Evolutionary conservation across 805 yeast genomes (phyloP), one percentile per base, ranked within the genome.

Genomic region (Debaryomyces hansenii): DNA sequence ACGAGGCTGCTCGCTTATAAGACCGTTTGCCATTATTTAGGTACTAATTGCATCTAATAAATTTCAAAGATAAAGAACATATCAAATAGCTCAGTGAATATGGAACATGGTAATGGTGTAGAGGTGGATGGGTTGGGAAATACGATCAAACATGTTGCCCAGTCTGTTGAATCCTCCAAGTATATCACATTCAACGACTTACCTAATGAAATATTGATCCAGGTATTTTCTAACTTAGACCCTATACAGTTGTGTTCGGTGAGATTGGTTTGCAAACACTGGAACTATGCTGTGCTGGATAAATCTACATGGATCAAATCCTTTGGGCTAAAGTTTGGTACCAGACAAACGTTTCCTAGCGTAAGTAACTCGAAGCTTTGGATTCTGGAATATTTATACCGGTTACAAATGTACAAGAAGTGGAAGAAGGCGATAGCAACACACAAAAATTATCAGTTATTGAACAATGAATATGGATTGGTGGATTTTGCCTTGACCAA

Each of bases 161-260:
- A n/a, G 7, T 4, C 20, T 12, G 34, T 31, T 31, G 16, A 31
- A 31, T n/a, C 16, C 14, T 11, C 34, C 7, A 31, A 5, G 16
- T 31, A 31, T 21, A n/a, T 46, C 28, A 40, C 47, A n/a, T 54
- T 68, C 33, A 62, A 64, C 50, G 67, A 66, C 15, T 58, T 79
- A n/a, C 84, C 84, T 2, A 44, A 63, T 2, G 85, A 80, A 53
- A 48, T 79, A 1, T 58, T 80, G 42, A 69, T 75, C 43, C 58
- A 64, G 27, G 64, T 80, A 12, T 77, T 80, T 52, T 60, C 75
- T 4, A 60, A 70, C 43, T 67, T 79, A 6, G 80, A 79, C 44
- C 75, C 80, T 3, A 52, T 60, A 3, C 73, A 79, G 24, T 60
- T 80, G 39, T 63, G 63, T 42, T 58, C 54, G 15, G 54, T 74